Conservation (phyloP, 352 stramenopile species). For the Phytophthora foliorum region DNA sequence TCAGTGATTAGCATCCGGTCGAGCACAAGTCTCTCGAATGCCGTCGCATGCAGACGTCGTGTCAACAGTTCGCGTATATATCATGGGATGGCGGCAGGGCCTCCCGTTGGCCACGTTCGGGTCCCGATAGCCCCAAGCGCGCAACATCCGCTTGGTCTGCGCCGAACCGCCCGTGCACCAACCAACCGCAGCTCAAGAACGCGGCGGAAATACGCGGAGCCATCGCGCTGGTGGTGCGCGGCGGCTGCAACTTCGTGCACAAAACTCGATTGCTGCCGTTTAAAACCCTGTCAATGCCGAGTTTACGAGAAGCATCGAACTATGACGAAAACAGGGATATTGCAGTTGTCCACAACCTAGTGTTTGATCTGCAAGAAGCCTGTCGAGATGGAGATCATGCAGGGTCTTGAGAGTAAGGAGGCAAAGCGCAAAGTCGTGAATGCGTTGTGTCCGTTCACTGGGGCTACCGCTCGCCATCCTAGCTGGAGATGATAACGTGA, state of each 20-base stretch:
- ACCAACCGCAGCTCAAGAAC: slow-evolving; percentile 62
- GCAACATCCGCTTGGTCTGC: no score
- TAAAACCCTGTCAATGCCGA: slow-evolving; percentile 26
- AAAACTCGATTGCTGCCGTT: slow-evolving; percentile 68
- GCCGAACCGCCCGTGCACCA: no score
- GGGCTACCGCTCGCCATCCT: slow-evolving; percentile 62
- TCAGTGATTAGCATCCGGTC: no score
- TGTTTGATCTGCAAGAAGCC: slow-evolving; percentile 31
- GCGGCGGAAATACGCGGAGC: slow-evolving; percentile 51
- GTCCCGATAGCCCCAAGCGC: no score
- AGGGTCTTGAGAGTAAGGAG: slow-evolving; percentile 13
- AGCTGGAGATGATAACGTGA: slow-evolving; percentile 52
- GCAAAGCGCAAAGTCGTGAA: slow-evolving; percentile 16
- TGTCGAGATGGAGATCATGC: slow-evolving; percentile 60
- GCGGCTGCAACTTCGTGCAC: slow-evolving; percentile 73
- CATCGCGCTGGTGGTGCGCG: slow-evolving; percentile 73
- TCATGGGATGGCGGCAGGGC: no score
- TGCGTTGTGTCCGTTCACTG: slow-evolving; percentile 1
- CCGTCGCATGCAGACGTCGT: no score
- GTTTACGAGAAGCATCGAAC: not conserved
- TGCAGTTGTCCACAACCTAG: not conserved
- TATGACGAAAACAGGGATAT: not conserved
- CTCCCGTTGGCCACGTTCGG: no score
- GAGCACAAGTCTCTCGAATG: no score
- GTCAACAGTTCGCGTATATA: no score